Conservation (phyloP, 202 grass and related monocot species). For the Carex arenaria region DNA sequence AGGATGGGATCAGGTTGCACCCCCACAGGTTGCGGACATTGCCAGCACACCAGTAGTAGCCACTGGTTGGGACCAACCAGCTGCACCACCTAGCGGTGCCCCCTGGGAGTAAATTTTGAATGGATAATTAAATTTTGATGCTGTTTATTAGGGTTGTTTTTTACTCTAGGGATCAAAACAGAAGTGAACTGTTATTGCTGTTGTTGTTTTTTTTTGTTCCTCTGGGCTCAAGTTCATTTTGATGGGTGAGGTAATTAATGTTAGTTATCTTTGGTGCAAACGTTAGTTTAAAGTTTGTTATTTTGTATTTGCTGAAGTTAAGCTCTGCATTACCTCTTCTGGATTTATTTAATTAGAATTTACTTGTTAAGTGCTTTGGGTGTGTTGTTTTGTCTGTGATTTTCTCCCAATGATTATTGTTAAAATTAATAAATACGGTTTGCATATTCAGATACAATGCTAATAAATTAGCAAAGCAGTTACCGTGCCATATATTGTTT, state of each 20-base stretch:
- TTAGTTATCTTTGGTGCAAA: slow-evolving; percentile 6
- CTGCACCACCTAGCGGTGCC: slow-evolving; percentile 22
- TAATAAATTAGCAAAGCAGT: not conserved
- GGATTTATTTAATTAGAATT: slow-evolving; percentile 14
- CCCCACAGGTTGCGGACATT: slow-evolving; percentile 25
- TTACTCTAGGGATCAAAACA: slow-evolving; percentile 28
- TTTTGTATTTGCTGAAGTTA: slow-evolving; percentile 16
- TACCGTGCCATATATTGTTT: not conserved
- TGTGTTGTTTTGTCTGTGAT: not conserved
- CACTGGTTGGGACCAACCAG: slow-evolving; percentile 53
- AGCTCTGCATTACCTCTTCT: not conserved
- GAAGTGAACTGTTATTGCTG: slow-evolving; percentile 11
- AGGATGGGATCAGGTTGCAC: slow-evolving; percentile 65
- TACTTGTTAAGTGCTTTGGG: not conserved
- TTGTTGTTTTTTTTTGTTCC: slow-evolving; percentile 31
- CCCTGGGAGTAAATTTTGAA: slow-evolving; percentile 52
- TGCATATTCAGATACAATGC: not conserved
- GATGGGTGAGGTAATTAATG: not conserved
- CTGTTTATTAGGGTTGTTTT: slow-evolving; percentile 22
- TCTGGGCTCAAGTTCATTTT: slow-evolving; percentile 24
- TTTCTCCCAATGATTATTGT: not conserved
- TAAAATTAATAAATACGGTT: not conserved
- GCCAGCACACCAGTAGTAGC: slow-evolving; percentile 16
- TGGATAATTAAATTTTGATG: slow-evolving; percentile 1
- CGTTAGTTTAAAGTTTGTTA: not conserved